Conservation (phyloP, 2,329 filamentous ascomycete genomes). For the Clarireedia hainanense region DNA sequence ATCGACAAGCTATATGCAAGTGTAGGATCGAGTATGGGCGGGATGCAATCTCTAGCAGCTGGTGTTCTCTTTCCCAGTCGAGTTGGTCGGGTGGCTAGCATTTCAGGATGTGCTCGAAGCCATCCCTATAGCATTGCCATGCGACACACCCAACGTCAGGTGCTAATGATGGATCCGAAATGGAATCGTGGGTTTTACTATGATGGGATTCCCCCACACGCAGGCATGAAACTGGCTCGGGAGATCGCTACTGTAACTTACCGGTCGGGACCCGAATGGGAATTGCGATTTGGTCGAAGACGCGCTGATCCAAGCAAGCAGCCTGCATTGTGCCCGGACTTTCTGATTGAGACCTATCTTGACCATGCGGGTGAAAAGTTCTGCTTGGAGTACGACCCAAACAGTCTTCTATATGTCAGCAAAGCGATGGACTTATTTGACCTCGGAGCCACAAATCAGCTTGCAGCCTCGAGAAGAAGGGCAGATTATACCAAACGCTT, state of each 20-base stretch:
- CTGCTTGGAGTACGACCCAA: conserved; percentile 91
- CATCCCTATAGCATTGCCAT: conserved; percentile 98
- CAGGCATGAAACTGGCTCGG: conserved; percentile 94
- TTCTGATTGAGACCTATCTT: conserved; percentile 94
- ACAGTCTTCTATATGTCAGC: conserved; percentile 90
- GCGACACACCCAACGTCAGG: conserved; percentile 94
- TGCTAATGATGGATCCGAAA: conserved; percentile 97
- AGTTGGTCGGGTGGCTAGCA: conserved; percentile 75
- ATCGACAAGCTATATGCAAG: conserved; percentile 79
- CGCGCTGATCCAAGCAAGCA: conserved; percentile 80
- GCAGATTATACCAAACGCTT: conserved; percentile 52
- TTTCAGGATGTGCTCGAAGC: conserved; percentile 87
- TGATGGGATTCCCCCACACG: conserved; percentile 77
- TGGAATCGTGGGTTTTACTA: conserved; percentile 97
- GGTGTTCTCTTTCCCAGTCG: conserved; percentile 76
- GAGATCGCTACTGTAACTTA: conserved; percentile 98
- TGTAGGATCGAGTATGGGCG: conserved; percentile 95
- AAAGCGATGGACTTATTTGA: conserved; percentile 99
- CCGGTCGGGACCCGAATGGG: conserved; percentile 94
- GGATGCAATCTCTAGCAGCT: conserved; percentile 91
- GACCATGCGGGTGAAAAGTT: conserved; percentile 98
- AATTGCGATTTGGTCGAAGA: conserved; percentile 82
- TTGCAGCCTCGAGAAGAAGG: conserved; percentile 53
- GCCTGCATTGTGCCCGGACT: conserved; percentile 92
- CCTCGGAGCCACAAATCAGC: conserved; percentile 65